Evolutionary conservation across 208 protist genomes (phyloP), one percentile per base, ranked within the genome.

Genomic region (Angomonas ambiguus): DNA sequence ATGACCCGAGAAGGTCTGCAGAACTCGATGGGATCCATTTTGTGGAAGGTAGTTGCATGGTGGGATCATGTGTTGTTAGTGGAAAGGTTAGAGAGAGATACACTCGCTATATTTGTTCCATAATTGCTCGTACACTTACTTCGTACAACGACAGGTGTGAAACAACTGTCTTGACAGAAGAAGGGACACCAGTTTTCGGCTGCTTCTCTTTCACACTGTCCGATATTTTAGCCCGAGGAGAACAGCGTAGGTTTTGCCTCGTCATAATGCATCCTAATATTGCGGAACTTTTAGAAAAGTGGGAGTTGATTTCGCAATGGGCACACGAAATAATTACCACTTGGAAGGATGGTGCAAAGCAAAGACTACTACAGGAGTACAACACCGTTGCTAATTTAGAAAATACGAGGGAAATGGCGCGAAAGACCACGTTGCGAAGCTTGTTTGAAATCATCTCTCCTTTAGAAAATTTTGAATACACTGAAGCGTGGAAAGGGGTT

Each of bases 211-310:
- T 94, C 69, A 85, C 73, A 51, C 69, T 94, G 24, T 65, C 69
- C n/a, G 88, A 94, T 72, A 92, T 94, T 59, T 62, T 91, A 1
- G 85, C 88, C 6, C 78, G 88, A 25, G 88, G 88, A n/a, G 80
- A 94, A 59, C 78, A 83, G 68, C 61, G 88, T 2, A 77, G 80
- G 11, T 92, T 92, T 68, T 92, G 85, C 53, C 56, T 94, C 6
- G 61, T 92, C 28, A 79, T 92, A 24, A 62, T 81, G 28, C 85
- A 92, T 63, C 80, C 77, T 16, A 76, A 71, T 38, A 74, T 77
- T 55, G 64, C 74, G 61, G 76, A 84, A 62, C 68, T 94, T 10
- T 61, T 92, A 0, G 55, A 77, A 0, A 69, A 70, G 1, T 91
- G 85, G 82, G 62, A 69, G 5, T 57, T 76, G 10, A 30, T 90